phyloP scores from a whole-genome alignment of 2,329 filamentous ascomycete species.

The Fusarium austroafricanum region DNA sequence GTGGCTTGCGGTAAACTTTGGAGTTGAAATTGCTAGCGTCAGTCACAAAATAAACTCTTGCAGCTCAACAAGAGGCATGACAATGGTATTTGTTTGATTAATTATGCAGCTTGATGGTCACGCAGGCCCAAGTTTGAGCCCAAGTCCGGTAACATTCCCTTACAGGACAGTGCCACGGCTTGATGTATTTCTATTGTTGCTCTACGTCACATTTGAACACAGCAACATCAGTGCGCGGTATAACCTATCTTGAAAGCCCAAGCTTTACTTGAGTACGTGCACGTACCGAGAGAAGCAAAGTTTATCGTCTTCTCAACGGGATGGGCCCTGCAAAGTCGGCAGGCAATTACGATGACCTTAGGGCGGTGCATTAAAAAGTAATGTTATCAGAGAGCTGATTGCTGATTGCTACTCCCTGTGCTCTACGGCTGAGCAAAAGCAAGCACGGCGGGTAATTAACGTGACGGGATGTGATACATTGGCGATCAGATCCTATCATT shows the following conservation, averaged over 20 bases:
- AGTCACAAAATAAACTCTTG: slow-evolving; percentile 1
- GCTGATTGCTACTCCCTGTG: background rate
- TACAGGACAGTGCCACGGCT: background rate
- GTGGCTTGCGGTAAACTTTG: background rate
- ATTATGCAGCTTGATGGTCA: slow-evolving; percentile 4
- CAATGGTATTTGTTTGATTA: slow-evolving; percentile 19
- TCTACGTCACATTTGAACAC: background rate
- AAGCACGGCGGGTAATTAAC: slow-evolving; percentile 9
- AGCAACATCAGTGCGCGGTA: background rate
- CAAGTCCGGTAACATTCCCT: background rate
- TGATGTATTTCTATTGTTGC: background rate
- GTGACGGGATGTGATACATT: slow-evolving; percentile 4
- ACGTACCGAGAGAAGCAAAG: background rate
- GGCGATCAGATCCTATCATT: slow-evolving; percentile 32
- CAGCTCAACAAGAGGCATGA: background rate
- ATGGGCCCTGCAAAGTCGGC: background rate
- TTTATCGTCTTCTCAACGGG: background rate
- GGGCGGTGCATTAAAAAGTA: slow-evolving; percentile 1
- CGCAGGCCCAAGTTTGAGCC: slow-evolving; percentile 22
- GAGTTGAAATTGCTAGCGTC: background rate
- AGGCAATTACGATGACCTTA: background rate
- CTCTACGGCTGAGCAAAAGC: slow-evolving; percentile 11
- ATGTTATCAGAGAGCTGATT: background rate
- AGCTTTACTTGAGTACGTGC: background rate
- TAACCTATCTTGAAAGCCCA: background rate